Evolutionary conservation across 306 rosid genomes (phyloP), one percentile per base, ranked within the genome.

Genomic region (Oemleria cerasiformis): DNA sequence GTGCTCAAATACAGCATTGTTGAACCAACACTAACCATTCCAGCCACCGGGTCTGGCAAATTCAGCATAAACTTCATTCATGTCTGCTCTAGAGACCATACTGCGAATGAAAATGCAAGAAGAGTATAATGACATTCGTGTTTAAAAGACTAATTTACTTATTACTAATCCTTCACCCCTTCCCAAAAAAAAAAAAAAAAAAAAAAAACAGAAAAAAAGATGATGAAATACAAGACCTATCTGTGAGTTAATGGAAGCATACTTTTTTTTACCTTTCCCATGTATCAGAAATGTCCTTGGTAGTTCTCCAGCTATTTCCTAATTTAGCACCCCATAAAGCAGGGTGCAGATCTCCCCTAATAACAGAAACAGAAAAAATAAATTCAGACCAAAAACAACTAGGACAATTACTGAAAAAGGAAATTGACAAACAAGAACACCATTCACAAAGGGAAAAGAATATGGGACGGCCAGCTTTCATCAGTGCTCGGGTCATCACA

Each of bases 281-380:
- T 20, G 87, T 67, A 84, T 91, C 96, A 48, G 51, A 49, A 44
- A 94, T 94, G 86, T 94, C 99, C 71, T 65, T 56, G 1, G 97
- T 94, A 66, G 96, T 94, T 87, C 99, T 89, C 99, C 99, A 94
- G 76, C 97, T 94, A 82, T 94, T 94, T 84, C 99, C 99, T 9
- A 91, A 64, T 79, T 73, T 83, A 39, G 71, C 84, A 54, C 97
- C 97, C 97, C 99, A 94, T 63, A 86, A 53, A 82, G 97, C 97
- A 25, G 97, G 99, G 58, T 94, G 97, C 91, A 91, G 3, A 73
- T 94, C 99, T 79, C 99, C 99, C 97, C 99, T 89, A 63, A 64
- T 48, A 55, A 55, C 8, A 0, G 38, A 51, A 8, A 49, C 40
- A 54, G 34, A 9, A 45, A 62, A 44, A 15, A 53, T 25, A 40